phyloP scores from a whole-genome alignment of 495 filamentous ascomycete genomes.

The Penicillium pulvis region DNA sequence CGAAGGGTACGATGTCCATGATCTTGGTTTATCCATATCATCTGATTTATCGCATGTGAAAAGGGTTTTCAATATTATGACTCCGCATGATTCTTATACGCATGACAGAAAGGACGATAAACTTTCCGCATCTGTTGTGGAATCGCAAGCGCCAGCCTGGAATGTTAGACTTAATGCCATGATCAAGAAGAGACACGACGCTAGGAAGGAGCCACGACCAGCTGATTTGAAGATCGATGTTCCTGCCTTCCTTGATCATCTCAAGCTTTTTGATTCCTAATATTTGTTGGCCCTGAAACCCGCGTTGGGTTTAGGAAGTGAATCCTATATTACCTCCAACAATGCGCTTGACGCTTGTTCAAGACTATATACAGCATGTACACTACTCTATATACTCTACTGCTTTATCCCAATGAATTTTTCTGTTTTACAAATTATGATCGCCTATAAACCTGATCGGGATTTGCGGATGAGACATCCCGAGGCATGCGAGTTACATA shows the following conservation, averaged over 20 bases:
- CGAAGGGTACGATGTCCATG: constrained; percentile 31
- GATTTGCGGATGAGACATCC: not conserved
- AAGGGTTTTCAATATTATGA: not conserved
- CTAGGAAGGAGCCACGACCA: not conserved
- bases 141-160: constrained; percentile 17
- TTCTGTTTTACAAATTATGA: not conserved
- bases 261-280: not conserved
- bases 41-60: constrained; percentile 8
- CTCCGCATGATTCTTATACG: constrained; percentile 1
- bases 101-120: not conserved
- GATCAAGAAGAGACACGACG: constrained; percentile 12
- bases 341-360: not conserved
- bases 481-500: not conserved
- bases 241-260: not conserved
- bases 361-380: not conserved
- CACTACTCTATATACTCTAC: not conserved
- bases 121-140: constrained; percentile 7
- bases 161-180: constrained; percentile 14
- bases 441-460: not conserved
- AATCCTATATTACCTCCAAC: not conserved
- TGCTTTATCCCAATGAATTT: not conserved
- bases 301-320: not conserved
- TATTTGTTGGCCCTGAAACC: not conserved
- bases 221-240: not conserved
- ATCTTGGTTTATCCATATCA: constrained; percentile 19